Conservation (phyloP, 2,329 filamentous ascomycete species). For the Talaromyces rugulosus region DNA sequence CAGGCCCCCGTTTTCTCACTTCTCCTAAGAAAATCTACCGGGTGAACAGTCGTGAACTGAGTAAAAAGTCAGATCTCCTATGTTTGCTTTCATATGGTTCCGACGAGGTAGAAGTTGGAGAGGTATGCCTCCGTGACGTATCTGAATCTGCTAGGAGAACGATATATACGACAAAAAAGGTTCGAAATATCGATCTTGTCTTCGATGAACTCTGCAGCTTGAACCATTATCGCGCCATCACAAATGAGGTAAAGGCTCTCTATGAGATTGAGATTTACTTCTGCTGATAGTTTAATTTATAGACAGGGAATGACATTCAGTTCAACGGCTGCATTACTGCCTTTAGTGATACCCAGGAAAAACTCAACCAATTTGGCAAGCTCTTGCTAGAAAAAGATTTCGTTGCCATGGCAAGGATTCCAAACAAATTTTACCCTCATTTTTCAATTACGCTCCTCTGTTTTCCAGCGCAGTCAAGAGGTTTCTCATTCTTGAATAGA, state of each 20-base stretch:
- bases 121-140: constrained; percentile 27
- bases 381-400: constrained; percentile 22
- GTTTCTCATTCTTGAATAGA: constrained; percentile 23
- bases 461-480: constrained; percentile 22
- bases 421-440: not conserved
- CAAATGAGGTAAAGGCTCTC: constrained; percentile 20
- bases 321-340: constrained; percentile 32
- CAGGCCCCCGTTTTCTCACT: not conserved
- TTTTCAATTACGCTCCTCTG: constrained; percentile 20
- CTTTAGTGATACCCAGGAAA: constrained; percentile 27
- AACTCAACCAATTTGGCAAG: constrained; percentile 23
- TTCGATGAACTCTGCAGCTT: constrained; percentile 29
- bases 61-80: constrained; percentile 25
- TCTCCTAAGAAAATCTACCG: not conserved
- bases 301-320: constrained; percentile 15
- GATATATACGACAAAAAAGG: constrained; percentile 18
- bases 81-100: constrained; percentile 27
- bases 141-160: constrained; percentile 5
- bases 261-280: not conserved
- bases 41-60: constrained; percentile 13
- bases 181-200: constrained; percentile 22
- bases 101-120: constrained; percentile 24
- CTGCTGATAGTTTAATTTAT: constrained; percentile 3
- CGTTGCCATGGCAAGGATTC: constrained; percentile 27
- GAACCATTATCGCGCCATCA: constrained; percentile 24